Percentiles rank a stretch among this genome's conserved stretches.
phyloP scores from a whole-genome alignment of 179 eudicot genomes.

The Actinidia chinensis region DNA sequence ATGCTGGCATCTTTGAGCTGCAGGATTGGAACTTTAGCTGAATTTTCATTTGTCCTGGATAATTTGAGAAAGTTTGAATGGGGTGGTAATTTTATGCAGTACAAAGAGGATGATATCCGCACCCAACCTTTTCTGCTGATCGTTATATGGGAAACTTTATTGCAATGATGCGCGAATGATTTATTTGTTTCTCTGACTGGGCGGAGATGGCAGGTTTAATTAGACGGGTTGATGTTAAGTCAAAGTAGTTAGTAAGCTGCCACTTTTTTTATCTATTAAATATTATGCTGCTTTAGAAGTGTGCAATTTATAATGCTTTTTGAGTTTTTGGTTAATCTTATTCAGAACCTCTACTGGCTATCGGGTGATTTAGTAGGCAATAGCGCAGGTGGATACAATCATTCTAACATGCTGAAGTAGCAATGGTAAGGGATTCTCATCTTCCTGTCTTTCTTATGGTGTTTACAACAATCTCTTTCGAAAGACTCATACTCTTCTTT shows the following conservation, averaged over 20 bases:
- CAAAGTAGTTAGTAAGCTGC: slow-evolving; percentile 49
- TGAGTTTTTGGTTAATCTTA: not conserved
- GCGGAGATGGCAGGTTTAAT: slow-evolving; percentile 88
- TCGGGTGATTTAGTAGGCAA: slow-evolving; percentile 94
- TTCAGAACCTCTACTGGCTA: slow-evolving; percentile 93
- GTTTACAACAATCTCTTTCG: not conserved
- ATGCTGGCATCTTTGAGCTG: too few species aligned
- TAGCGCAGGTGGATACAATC: slow-evolving; percentile 90
- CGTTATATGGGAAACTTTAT: slow-evolving; percentile 74
- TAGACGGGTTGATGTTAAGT: slow-evolving; percentile 85
- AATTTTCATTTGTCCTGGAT: too few species aligned
- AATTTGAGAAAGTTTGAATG: too few species aligned
- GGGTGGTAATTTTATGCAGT: not conserved
- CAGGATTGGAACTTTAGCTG: too few species aligned
- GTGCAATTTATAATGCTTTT: not conserved
- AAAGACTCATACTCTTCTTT: not conserved
- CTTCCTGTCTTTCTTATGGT: not conserved
- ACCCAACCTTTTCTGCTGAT: slow-evolving; percentile 91
- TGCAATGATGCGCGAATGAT: slow-evolving; percentile 96
- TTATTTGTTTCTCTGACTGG: slow-evolving; percentile 95
- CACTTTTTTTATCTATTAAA: not conserved
- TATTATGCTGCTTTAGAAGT: not conserved
- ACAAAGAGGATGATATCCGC: slow-evolving; percentile 19
- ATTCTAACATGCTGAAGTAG: slow-evolving; percentile 85
- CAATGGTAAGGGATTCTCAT: slow-evolving; percentile 53